Percentiles rank a stretch among this genome's conserved stretches.
These are phyloP conservation scores for Metschnikowia matae DNA, from an alignment of 805 yeast species.

Conservation along the genomic window DNA sequence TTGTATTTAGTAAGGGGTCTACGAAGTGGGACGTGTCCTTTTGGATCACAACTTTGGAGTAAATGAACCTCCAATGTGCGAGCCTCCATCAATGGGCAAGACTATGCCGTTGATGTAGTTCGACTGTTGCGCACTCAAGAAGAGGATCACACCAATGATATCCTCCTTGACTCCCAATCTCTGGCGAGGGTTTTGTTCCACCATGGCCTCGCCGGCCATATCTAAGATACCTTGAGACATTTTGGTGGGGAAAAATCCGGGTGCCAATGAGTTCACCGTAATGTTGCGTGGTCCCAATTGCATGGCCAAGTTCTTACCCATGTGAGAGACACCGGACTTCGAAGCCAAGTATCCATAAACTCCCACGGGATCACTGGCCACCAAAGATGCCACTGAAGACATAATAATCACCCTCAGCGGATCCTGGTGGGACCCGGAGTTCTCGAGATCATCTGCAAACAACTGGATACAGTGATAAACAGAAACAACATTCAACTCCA, in stretches of 20 bases:
- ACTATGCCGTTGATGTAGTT: conserved; percentile 64
- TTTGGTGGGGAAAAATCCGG: conserved; percentile 74
- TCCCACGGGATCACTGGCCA: conserved; percentile 46
- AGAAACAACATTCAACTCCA: conserved; percentile 61
- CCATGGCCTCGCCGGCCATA: conserved; percentile 45
- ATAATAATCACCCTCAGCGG: conserved; percentile 64
- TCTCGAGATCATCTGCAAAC: conserved; percentile 54
- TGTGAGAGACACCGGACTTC: conserved; percentile 69
- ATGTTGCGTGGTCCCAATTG: conserved; percentile 65
- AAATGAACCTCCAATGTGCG: conserved; percentile 31
- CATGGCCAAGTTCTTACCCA: conserved; percentile 59
- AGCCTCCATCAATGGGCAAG: conserved; percentile 70
- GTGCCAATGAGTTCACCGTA: conserved; percentile 67
- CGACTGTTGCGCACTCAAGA: conserved; percentile 50
- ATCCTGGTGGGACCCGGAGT: conserved; percentile 48
- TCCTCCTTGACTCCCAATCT: conserved; percentile 63
- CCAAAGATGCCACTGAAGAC: conserved; percentile 60
- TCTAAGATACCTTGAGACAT: conserved; percentile 66
- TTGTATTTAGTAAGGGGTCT: too few species aligned
- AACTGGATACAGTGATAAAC: conserved; percentile 64
- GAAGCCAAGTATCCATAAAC: conserved; percentile 71
- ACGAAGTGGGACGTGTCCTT: neutral
- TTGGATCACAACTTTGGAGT: conserved; percentile 12
- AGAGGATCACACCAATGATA: conserved; percentile 51
- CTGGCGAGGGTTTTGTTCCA: conserved; percentile 51